A percentile compares a stretch with the other conserved stretches of the same genome.
phyloP scores from a whole-genome alignment of 768 basidiomycete genomes.

The Boletellus ananiceps region DNA sequence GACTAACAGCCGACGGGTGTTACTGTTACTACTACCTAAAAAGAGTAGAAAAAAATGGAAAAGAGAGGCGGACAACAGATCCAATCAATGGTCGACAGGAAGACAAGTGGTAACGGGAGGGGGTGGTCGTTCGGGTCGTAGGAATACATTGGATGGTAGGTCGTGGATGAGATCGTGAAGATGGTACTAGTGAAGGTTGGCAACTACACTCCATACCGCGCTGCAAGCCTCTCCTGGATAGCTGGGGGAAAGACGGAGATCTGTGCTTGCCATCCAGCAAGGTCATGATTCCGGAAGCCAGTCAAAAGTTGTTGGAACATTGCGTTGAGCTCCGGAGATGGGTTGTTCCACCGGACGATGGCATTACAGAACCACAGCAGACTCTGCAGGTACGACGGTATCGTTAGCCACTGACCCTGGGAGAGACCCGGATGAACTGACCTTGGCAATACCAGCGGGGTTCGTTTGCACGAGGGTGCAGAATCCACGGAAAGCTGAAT shows the following conservation, averaged over 20 bases:
- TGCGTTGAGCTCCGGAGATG: conserved; percentile 83
- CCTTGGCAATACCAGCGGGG: conserved; percentile 90
- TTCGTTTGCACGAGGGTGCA: conserved; percentile 95
- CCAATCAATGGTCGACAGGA: conserved; percentile 22
- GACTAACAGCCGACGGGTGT: conserved; percentile 11
- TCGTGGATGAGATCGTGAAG: conserved; percentile 16
- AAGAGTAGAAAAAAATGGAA: background rate
- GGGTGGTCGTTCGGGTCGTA: conserved; percentile 12
- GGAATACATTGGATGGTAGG: conserved; percentile 9
- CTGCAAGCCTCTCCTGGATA: conserved; percentile 81
- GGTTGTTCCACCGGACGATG: conserved; percentile 90
- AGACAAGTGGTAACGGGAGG: conserved; percentile 19
- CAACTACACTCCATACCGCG: conserved; percentile 79
- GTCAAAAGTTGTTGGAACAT: conserved; percentile 91
- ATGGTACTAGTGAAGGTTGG: conserved; percentile 2
- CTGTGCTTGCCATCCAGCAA: conserved; percentile 81
- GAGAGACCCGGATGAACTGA: conserved; percentile 31
- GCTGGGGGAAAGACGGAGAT: conserved; percentile 79
- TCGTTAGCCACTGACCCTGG: conserved; percentile 5
- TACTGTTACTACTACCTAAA: conserved; percentile 25
- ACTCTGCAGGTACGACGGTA: conserved; percentile 47
- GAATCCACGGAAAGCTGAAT: conserved; percentile 96
- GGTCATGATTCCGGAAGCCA: conserved; percentile 88
- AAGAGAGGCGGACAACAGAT: conserved; percentile 14
- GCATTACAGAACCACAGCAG: conserved; percentile 98